Evolutionary conservation across 192 early-diverging fungal genomes (phyloP).

Genomic region (Geranomyces michiganensis): DNA sequence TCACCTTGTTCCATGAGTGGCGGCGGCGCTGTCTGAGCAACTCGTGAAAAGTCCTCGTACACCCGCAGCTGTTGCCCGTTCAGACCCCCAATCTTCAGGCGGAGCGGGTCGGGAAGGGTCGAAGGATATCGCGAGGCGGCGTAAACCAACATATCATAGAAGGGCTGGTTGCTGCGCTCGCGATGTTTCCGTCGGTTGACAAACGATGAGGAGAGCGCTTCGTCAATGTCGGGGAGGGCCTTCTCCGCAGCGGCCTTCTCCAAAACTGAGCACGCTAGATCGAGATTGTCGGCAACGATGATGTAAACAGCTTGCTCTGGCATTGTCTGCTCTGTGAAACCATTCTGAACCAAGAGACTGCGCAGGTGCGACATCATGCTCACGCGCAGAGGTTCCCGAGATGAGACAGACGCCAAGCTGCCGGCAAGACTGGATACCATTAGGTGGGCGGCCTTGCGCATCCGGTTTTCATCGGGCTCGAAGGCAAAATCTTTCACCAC

Average conservation of each 20-base stretch:
- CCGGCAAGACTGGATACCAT: constrained; percentile 93
- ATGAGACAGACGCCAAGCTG: constrained; percentile 84
- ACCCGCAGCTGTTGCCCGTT: constrained; percentile 68
- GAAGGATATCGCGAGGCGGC: constrained; percentile 78
- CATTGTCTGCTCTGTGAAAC: constrained; percentile 75
- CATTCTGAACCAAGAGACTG: constrained; percentile 71
- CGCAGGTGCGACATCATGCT: constrained; percentile 78
- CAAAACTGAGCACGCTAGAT: constrained; percentile 90
- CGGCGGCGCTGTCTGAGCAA: constrained; percentile 1
- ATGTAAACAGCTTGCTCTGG: constrained; percentile 84
- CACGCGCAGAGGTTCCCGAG: constrained; percentile 87
- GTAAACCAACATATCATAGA: constrained; percentile 83
- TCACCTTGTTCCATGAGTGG: constrained; percentile 3
- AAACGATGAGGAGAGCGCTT: constrained; percentile 71
- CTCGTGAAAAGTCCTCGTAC: constrained; percentile 77
- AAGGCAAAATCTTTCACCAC: constrained; percentile 94
- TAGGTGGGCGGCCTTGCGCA: constrained; percentile 90
- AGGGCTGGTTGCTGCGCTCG: constrained; percentile 87
- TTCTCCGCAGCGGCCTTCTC: constrained; percentile 96
- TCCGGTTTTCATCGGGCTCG: constrained; percentile 91
- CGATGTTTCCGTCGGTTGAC: constrained; percentile 82
- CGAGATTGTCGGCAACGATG: constrained; percentile 90
- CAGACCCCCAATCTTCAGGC: constrained; percentile 82
- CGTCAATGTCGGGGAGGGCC: constrained; percentile 92
- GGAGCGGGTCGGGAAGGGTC: constrained; percentile 84